These are phyloP conservation scores for Nemania diffusa DNA, from an alignment of 2,329 filamentous ascomycete genomes.

Conservation along the genomic window DNA sequence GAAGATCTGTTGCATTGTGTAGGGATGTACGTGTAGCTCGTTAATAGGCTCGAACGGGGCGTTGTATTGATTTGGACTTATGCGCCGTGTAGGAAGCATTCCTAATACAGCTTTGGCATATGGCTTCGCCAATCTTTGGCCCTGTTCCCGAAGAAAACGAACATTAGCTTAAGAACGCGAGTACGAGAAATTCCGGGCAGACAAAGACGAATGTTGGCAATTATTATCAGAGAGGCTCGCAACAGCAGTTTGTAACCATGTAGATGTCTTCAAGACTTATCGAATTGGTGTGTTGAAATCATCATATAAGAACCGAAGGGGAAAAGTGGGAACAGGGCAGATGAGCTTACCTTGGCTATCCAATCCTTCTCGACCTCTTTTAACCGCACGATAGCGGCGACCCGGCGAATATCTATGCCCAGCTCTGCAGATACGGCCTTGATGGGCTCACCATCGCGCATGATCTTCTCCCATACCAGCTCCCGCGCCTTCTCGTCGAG, in stretches of 20 bases:
- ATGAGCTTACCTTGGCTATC: constrained; percentile 74
- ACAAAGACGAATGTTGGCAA: constrained; percentile 36
- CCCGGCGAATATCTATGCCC: constrained; percentile 82
- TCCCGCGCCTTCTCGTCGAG: constrained; percentile 78
- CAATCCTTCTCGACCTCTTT: constrained; percentile 87
- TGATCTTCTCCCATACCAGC: constrained; percentile 77
- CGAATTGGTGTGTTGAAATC: constrained; percentile 78
- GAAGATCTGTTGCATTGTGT: constrained; percentile 73
- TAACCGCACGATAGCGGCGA: constrained; percentile 85
- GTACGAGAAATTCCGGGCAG: constrained; percentile 33
- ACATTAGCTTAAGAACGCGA: constrained; percentile 34
- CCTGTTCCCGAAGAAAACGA: constrained; percentile 59
- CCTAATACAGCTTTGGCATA: constrained; percentile 79
- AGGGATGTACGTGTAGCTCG: constrained; percentile 70
- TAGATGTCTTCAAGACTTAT: constrained; percentile 99
- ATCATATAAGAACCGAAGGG: constrained; percentile 57
- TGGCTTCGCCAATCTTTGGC: constrained; percentile 77
- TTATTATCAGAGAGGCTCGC: constrained; percentile 75
- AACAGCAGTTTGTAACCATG: constrained; percentile 86
- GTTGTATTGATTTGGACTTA: constrained; percentile 60
- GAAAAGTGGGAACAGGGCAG: constrained; percentile 4
- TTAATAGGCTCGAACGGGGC: constrained; percentile 69
- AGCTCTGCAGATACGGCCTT: constrained; percentile 81
- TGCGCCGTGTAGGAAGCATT: constrained; percentile 82
- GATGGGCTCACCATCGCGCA: constrained; percentile 72